Conservation (phyloP, 352 stramenopile genomes). For the Phytophthora hibernalis region DNA sequence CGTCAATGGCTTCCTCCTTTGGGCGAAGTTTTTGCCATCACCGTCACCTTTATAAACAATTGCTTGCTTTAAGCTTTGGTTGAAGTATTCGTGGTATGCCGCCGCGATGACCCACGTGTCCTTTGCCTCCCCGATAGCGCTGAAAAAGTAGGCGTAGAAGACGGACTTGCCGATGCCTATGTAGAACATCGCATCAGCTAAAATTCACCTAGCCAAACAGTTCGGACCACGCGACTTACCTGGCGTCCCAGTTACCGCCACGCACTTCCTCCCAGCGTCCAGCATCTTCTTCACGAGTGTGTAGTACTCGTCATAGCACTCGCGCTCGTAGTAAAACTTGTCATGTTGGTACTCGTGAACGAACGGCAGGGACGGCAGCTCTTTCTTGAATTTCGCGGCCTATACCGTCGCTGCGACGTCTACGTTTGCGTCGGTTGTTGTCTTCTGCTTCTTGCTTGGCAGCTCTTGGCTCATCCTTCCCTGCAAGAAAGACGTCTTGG, state of each 20-base stretch:
- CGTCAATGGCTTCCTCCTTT: too few species aligned
- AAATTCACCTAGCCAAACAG: not conserved
- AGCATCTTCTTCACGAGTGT: constrained; percentile 4
- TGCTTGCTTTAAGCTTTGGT: too few species aligned
- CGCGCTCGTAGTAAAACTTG: constrained; percentile 3
- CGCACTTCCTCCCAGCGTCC: not conserved
- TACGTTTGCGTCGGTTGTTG: not conserved
- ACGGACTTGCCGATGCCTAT: constrained; percentile 14
- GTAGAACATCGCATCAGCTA: not conserved
- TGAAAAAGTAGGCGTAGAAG: constrained; percentile 8
- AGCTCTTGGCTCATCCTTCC: not conserved
- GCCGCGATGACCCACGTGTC: constrained; percentile 8
- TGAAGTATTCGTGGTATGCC: too few species aligned
- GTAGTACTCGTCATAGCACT: constrained; percentile 11
- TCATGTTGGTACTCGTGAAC: constrained; percentile 2
- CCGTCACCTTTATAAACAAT: too few species aligned
- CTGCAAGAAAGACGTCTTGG: too few species aligned
- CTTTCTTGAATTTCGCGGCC: constrained; percentile 4
- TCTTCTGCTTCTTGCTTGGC: constrained; percentile 11
- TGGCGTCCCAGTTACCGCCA: constrained; percentile 5
- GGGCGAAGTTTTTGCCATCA: too few species aligned
- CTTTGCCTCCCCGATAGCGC: not conserved
- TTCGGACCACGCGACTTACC: not conserved
- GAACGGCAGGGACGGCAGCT: constrained; percentile 25
- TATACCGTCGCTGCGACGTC: not conserved